phyloP scores from a whole-genome alignment of 306 rosid species.

The Fagus sylvatica region DNA sequence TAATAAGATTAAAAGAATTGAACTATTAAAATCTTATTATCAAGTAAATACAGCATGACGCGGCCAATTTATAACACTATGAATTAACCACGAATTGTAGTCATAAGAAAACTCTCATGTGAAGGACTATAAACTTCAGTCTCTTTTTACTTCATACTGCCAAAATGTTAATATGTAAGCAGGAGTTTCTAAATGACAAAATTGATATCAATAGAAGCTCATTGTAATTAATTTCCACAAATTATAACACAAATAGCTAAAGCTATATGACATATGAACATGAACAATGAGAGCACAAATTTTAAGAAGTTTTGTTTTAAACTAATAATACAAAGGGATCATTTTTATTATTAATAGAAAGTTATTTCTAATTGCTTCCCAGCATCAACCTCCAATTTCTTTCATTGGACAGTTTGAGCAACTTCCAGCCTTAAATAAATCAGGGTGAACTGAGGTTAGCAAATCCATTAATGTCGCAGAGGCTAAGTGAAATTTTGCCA shows the following conservation, averaged over 20 bases:
- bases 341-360: not conserved
- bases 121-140: not conserved
- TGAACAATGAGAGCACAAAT: not conserved
- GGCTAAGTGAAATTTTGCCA: constrained; percentile 6
- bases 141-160: not conserved
- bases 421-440: not conserved
- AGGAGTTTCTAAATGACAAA: not conserved
- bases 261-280: not conserved
- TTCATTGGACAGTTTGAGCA: not conserved
- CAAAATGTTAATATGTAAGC: not conserved
- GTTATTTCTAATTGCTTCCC: not conserved
- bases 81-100: not conserved
- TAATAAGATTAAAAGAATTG: constrained; percentile 13
- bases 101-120: not conserved
- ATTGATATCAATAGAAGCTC: not conserved
- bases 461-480: not conserved
- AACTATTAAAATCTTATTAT: constrained; percentile 2
- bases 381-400: not conserved
- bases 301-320: not conserved
- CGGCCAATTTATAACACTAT: not conserved
- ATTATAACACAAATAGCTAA: not conserved
- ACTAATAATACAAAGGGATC: not conserved
- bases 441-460: not conserved
- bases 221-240: not conserved
- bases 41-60: not conserved